Evolutionary conservation across 2,329 filamentous ascomycete genomes (phyloP).

Genomic region (Sporothrix brasiliensis): DNA sequence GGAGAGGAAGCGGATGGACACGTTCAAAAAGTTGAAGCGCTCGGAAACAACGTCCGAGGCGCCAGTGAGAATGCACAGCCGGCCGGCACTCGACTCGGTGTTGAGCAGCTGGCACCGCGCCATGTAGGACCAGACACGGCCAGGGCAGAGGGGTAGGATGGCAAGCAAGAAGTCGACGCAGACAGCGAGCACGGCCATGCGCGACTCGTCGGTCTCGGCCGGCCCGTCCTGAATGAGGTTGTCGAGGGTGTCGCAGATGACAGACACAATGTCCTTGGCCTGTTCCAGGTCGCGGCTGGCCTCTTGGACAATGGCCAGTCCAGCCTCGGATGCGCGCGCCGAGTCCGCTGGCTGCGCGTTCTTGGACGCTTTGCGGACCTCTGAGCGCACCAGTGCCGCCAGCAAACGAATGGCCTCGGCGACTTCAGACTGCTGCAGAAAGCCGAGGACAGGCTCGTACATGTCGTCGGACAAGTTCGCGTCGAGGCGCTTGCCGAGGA

Average conservation of each 20-base stretch:
- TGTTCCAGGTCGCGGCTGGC: constrained; percentile 58
- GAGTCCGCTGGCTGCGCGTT: constrained; percentile 33
- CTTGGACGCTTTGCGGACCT: constrained; percentile 46
- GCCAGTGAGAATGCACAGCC: constrained; percentile 77
- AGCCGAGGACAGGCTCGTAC: constrained; percentile 56
- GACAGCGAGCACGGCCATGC: constrained; percentile 66
- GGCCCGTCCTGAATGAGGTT: constrained; percentile 62
- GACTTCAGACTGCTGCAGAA: constrained; percentile 62
- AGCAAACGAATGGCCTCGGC: constrained; percentile 75
- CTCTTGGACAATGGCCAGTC: constrained; percentile 59
- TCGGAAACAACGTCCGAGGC: constrained; percentile 77
- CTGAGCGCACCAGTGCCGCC: constrained; percentile 66
- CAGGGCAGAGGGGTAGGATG: constrained; percentile 73
- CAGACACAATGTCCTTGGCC: constrained; percentile 73
- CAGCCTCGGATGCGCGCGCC: constrained; percentile 40
- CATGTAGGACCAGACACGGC: constrained; percentile 87
- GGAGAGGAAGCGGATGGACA: constrained; percentile 73
- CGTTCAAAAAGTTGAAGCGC: constrained; percentile 75
- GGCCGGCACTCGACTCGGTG: constrained; percentile 73
- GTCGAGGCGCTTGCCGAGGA: constrained; percentile 76
- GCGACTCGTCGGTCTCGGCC: constrained; percentile 61
- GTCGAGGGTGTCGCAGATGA: constrained; percentile 86
- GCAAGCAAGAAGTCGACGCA: constrained; percentile 81
- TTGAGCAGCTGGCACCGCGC: constrained; percentile 78
- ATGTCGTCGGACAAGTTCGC: constrained; percentile 63